Conservation (phyloP, 805 yeast species). For the Metschnikowia cubensis region DNA sequence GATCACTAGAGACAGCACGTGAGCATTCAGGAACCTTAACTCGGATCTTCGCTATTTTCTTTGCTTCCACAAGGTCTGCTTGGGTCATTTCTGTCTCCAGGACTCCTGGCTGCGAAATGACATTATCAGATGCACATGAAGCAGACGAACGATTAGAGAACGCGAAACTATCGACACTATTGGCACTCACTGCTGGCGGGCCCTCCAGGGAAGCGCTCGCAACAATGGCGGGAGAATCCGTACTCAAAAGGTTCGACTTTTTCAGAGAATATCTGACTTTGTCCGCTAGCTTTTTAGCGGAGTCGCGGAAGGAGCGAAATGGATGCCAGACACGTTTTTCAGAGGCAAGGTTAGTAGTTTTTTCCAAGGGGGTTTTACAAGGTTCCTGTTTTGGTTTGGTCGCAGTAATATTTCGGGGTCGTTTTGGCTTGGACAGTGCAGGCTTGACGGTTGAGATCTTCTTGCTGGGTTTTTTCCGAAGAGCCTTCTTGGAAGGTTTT, state of each 20-base stretch:
- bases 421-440: background rate
- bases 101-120: slow-evolving; percentile 4
- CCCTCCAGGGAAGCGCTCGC: background rate
- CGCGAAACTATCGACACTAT: background rate
- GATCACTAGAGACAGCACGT: background rate
- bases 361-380: background rate
- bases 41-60: background rate
- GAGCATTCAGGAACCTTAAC: background rate
- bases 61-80: background rate
- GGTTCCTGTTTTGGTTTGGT: background rate
- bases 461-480: background rate
- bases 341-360: background rate
- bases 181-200: background rate
- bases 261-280: background rate
- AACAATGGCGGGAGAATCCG: background rate
- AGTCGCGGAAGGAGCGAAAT: background rate
- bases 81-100: background rate
- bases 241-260: background rate
- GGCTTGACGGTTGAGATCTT: background rate
- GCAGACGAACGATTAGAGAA: background rate
- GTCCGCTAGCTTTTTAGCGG: background rate
- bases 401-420: background rate
- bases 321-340: background rate
- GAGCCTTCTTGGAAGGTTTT: background rate
- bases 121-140: background rate